Evolutionary conservation across 345 rosid genomes (phyloP).

Genomic region (Pseudoturritis turrita): DNA sequence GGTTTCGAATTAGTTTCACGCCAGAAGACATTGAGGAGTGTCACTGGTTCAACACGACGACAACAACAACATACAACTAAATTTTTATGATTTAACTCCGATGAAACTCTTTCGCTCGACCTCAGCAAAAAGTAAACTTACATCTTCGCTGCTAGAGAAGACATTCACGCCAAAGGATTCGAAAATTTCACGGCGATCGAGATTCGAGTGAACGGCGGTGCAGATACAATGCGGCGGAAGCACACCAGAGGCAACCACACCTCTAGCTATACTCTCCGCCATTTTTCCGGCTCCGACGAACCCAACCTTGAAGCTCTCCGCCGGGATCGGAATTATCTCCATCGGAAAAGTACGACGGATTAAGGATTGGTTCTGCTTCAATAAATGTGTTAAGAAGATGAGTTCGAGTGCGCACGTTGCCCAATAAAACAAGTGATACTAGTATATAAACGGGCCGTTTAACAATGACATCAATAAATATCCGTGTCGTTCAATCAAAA

Average conservation of each 20-base stretch:
- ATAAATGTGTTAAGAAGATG: not conserved
- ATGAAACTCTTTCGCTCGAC: not conserved
- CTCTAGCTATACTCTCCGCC: slow-evolving; percentile 93
- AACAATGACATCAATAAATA: no score
- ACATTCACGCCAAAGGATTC: slow-evolving; percentile 67
- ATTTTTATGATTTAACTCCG: not conserved
- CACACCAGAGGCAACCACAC: slow-evolving; percentile 64
- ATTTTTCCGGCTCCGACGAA: slow-evolving; percentile 88
- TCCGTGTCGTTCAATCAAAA: no score
- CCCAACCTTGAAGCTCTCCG: slow-evolving; percentile 56
- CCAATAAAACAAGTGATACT: not conserved
- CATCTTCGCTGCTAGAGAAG: slow-evolving; percentile 48
- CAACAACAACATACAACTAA: not conserved
- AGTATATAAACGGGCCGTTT: not conserved
- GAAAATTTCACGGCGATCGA: slow-evolving; percentile 53
- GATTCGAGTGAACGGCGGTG: slow-evolving; percentile 61
- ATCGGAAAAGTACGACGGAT: slow-evolving; percentile 20
- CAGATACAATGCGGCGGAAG: slow-evolving; percentile 66
- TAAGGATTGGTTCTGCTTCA: slow-evolving; percentile 6
- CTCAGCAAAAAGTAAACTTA: slow-evolving; percentile 15
- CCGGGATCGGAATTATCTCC: slow-evolving; percentile 45
- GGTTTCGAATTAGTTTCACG: not conserved
- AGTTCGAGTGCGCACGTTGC: not conserved
- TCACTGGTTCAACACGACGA: not conserved
- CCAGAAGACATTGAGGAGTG: not conserved